Evolutionary conservation across 169 alveolate genomes (phyloP), one percentile per base, ranked within the genome.

Genomic region (Eimeria sp.): DNA sequence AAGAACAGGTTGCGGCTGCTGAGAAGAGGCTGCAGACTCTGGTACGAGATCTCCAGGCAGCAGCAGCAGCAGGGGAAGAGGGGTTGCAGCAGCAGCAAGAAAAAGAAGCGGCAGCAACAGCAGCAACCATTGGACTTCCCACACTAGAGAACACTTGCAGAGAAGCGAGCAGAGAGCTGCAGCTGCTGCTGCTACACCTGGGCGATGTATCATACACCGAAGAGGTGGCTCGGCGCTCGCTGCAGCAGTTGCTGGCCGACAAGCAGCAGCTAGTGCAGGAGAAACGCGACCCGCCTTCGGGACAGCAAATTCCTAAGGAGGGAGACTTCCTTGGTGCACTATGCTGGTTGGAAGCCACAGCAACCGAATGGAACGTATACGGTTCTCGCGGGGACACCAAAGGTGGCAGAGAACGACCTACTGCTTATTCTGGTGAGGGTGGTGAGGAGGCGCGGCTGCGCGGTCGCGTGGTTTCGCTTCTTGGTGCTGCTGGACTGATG

Each of bases 181-280:
- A 67, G 76, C 40, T 67, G 43, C 76, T 67, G 76, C 76, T 67
- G 76, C 76, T 67, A 30, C 27, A 67, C 76, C 76, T 18, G 40
- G 76, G 76, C 3, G 76, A 67, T 30, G 14, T 43, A 18, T 22
- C 16, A 27, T 4, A 67, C 27, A 67, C 16, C 27, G 76, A 67
- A 67, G 13, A 9, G 14, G 40, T 27, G 76, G 76, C 40, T 2
- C 22, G 9, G 16, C 76, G 76, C 10, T 67, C 45, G 14, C 25
- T 67, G 16, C 34, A 67, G 27, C 22, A 10, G 16, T 30, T 67
- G 76, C 27, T 25, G 76, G 34, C 14, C 20, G 20, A 54, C 20
- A 54, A 3, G 61, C 61, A 54, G 61, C 61, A 54, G 61, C 10
- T 54, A 14, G 16, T 54, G 61, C 61, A 54, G 61, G 20, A 54